Base-by-base conservation (phyloP, 1,284 basidiomycete genomes). In the Heterobasidion parviporum region DNA sequence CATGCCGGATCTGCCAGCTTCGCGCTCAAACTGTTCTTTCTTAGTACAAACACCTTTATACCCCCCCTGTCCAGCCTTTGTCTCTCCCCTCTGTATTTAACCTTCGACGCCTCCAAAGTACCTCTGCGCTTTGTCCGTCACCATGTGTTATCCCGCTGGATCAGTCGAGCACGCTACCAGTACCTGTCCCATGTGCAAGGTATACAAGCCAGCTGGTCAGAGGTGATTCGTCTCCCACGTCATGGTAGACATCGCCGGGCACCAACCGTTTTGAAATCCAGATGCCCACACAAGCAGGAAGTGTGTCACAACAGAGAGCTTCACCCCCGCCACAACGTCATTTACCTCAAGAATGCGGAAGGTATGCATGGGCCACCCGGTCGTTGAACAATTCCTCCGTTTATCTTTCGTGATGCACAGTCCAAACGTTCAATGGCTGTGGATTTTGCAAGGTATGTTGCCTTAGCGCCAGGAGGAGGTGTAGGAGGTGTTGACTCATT, bases 151-250 rank as follows among this genome's bases (percentile, higher is more conserved):
- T 68, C 75, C 76, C 56, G 75, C 81, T 59, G 83, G 83, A 64
- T 85, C 85, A 45, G 68, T 83, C 62, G 82, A 85, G 68, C 79
- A 84, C 68, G 77, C 80, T 32, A 79, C 79, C 45, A 77, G 75
- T 56, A 76, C 77, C 56, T 91, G 88, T 68, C 85, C 86, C 6
- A 89, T 91, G 87, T 91, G 88, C 78, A 87, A 82, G 72, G 83
- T 88, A 60, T 89, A 86, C 73, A 79, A 74, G 74, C 82, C 68
- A 67, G 84, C 70, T 57, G 70, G 67, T 64, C 64, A 79, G 59
- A 83, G 80, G 86, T 85, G 56, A 54, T 50, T 58, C 14, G 56
- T 26, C 45, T 57, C 18, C n/a, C 38, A 41, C 38, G 38, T 41
- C 38, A n/a, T 41, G 10, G 38, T 4, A n/a, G 38, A 5, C 50